Conservation (phyloP, 768 basidiomycete genomes). For the Rhodotorula toruloides region DNA sequence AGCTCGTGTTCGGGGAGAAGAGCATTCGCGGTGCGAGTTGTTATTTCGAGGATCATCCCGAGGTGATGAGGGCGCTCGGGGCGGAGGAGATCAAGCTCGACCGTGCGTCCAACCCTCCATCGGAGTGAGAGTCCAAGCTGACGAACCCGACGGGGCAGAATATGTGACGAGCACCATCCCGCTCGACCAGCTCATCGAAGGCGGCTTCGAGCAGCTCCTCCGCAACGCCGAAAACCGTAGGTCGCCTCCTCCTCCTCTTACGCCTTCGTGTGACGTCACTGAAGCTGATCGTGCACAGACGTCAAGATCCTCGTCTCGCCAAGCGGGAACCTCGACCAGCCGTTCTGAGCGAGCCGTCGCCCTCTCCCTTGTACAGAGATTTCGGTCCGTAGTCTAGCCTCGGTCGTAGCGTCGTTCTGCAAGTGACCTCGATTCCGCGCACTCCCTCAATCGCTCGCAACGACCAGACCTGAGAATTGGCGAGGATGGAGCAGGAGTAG, state of each 20-base stretch:
- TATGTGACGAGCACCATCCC: slow-evolving; percentile 24
- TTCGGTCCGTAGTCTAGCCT: too few relatives aligned
- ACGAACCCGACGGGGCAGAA: not conserved
- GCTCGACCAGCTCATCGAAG: slow-evolving; percentile 27
- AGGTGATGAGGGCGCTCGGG: slow-evolving; percentile 50
- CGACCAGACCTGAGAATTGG: too few relatives aligned
- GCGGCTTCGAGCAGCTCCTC: slow-evolving; percentile 26
- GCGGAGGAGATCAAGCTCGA: slow-evolving; percentile 50
- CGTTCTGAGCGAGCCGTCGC: not conserved
- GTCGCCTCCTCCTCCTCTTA: not conserved
- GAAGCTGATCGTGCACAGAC: not conserved
- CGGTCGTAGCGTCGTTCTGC: too few relatives aligned
- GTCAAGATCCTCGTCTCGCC: slow-evolving; percentile 32
- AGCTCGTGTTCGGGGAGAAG: slow-evolving; percentile 49
- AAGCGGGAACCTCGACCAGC: slow-evolving; percentile 15
- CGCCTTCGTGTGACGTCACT: not conserved
- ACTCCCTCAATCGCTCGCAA: too few relatives aligned
- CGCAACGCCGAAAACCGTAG: slow-evolving; percentile 31
- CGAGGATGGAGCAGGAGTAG: too few relatives aligned
- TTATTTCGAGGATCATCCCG: slow-evolving; percentile 49
- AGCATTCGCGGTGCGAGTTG: slow-evolving; percentile 46
- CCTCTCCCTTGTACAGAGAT: too few relatives aligned
- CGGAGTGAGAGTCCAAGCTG: too few relatives aligned
- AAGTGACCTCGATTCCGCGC: too few relatives aligned
- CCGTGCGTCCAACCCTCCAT: slow-evolving; percentile 6